phyloP scores from a whole-genome alignment of 177 flowering plant genomes.

The Vitis hybrid region DNA sequence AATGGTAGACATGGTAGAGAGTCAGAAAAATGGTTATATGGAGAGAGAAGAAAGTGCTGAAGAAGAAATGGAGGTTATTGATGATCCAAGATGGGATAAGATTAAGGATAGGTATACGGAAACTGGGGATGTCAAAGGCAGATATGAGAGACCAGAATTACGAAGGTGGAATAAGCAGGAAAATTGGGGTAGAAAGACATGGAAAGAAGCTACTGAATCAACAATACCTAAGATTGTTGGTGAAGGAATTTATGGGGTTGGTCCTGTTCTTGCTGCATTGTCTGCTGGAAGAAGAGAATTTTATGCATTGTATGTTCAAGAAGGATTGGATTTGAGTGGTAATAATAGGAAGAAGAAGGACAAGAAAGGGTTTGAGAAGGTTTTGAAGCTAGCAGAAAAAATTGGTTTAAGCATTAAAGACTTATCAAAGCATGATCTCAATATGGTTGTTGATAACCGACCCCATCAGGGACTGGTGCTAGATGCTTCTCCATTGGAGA shows the following conservation, averaged over 20 bases:
- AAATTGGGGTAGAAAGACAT: conserved; percentile 74
- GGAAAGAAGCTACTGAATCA: conserved; percentile 78
- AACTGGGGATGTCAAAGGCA: conserved; percentile 25
- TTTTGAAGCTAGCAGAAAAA: conserved; percentile 65
- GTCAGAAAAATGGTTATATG: conserved; percentile 1
- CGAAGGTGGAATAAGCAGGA: conserved; percentile 78
- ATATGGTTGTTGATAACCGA: conserved; percentile 81
- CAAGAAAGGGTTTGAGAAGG: conserved; percentile 88
- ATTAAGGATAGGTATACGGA: conserved; percentile 41
- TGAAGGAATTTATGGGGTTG: conserved; percentile 89
- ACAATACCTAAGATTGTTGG: conserved; percentile 74
- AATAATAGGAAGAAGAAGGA: conserved; percentile 89
- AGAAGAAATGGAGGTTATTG: conserved; percentile 36
- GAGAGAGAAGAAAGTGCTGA: conserved; percentile 13
- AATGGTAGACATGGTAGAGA: conserved; percentile 3
- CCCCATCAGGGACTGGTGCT: conserved; percentile 94
- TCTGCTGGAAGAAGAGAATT: conserved; percentile 81
- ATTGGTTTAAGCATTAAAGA: conserved; percentile 62
- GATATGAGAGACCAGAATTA: conserved; percentile 50
- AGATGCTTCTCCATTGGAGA: conserved; percentile 91
- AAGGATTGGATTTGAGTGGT: conserved; percentile 77
- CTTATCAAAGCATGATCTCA: conserved; percentile 86
- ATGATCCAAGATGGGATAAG: conserved; percentile 73
- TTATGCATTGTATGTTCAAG: conserved; percentile 78
- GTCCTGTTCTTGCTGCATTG: conserved; percentile 93